phyloP scores from a whole-genome alignment of 805 yeast genomes.

The Metschnikowia kunwiensis region DNA sequence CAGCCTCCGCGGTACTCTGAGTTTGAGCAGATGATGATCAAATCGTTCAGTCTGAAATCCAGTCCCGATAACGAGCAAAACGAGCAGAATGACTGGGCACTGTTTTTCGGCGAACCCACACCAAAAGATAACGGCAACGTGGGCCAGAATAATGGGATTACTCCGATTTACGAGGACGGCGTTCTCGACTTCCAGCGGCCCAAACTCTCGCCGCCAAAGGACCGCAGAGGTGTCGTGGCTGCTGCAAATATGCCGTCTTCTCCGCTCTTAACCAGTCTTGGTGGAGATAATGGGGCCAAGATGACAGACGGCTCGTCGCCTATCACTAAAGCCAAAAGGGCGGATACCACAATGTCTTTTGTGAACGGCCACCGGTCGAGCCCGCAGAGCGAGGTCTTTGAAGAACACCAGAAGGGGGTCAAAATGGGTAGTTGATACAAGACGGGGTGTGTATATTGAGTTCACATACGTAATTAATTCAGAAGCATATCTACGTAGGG shows the following conservation, averaged over 20 bases:
- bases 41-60: constrained; percentile 29
- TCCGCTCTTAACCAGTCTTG: constrained; percentile 27
- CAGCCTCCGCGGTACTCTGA: constrained; percentile 23
- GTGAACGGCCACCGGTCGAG: constrained; percentile 18
- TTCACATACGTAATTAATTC: too few species aligned
- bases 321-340: constrained; percentile 31
- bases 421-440: too few species aligned
- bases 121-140: constrained; percentile 29
- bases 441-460: too few species aligned
- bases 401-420: constrained; percentile 1
- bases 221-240: constrained; percentile 20
- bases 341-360: constrained; percentile 31
- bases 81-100: constrained; percentile 44
- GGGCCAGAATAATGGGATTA: constrained; percentile 15
- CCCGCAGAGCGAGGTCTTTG: constrained; percentile 17
- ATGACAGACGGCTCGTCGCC: constrained; percentile 28
- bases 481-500: too few species aligned
- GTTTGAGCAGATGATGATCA: constrained; percentile 26
- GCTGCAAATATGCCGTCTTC: constrained; percentile 41
- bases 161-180: constrained; percentile 22
- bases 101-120: constrained; percentile 42
- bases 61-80: constrained; percentile 34
- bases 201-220: constrained; percentile 24
- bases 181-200: constrained; percentile 34
- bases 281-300: constrained; percentile 14